phyloP scores from a whole-genome alignment of 257 asterid species.

The Capsicum baccatum region DNA sequence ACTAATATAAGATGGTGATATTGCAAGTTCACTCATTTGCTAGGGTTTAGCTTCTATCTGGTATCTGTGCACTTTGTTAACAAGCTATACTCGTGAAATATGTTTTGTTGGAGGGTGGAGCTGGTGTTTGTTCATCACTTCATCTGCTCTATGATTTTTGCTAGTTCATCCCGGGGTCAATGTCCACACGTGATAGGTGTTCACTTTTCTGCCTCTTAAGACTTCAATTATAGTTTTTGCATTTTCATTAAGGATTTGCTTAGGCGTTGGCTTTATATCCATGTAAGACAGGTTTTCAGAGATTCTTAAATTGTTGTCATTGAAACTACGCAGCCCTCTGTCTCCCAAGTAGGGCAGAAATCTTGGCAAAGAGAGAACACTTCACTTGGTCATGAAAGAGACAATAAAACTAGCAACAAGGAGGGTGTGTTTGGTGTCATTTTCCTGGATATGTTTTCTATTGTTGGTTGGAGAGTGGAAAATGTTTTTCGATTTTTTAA shows the following conservation, averaged over 20 bases:
- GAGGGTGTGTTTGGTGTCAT: conserved; percentile 2
- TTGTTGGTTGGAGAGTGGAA: not conserved
- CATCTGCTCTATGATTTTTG: not conserved
- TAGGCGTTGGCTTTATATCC: not conserved
- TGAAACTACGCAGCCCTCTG: not conserved
- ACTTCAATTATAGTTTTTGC: not conserved
- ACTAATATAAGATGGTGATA: not conserved
- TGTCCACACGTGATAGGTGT: not conserved
- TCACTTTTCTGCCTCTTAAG: not conserved
- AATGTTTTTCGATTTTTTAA: not conserved
- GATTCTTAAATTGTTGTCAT: not conserved
- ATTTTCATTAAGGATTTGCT: not conserved
- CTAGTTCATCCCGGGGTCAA: not conserved
- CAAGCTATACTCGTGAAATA: not conserved
- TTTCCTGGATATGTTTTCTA: not conserved
- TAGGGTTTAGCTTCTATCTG: not conserved
- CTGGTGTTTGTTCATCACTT: not conserved
- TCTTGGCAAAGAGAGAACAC: not conserved
- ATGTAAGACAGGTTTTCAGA: not conserved
- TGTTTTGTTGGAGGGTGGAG: not conserved
- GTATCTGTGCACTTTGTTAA: not conserved
- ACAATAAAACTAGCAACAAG: not conserved
- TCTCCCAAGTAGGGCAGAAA: not conserved
- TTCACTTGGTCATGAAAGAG: not conserved
- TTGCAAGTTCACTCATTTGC: not conserved